phyloP scores from a whole-genome alignment of 225 moss, liverwort and hornwort species.

The Physcomitrellopsis africana region DNA sequence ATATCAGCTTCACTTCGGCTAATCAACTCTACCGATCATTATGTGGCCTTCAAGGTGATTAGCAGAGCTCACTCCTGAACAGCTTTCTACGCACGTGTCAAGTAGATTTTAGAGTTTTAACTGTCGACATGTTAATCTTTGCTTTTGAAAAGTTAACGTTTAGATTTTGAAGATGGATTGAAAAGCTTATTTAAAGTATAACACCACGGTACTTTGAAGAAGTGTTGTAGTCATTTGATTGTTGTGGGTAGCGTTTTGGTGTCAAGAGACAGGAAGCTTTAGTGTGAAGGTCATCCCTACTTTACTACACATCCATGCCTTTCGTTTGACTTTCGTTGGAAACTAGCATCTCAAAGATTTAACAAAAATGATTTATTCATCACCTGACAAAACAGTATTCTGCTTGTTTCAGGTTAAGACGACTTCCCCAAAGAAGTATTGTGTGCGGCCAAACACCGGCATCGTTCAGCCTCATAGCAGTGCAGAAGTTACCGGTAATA shows the following conservation, averaged over 20 bases:
- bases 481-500: constrained; percentile 91
- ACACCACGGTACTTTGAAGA: no score
- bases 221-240: neutral
- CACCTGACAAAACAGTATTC: neutral
- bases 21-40: constrained; percentile 81
- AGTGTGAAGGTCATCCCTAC: neutral
- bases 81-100: no score
- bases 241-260: neutral
- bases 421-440: constrained; percentile 98
- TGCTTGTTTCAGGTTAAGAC: constrained; percentile 77
- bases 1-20: constrained; percentile 96
- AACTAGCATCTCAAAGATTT: neutral
- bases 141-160: no score
- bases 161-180: no score
- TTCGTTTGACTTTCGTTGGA: neutral
- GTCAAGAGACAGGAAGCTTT: neutral
- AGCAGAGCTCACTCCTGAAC: no score
- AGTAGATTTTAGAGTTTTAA: no score
- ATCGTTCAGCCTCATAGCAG: constrained; percentile 89
- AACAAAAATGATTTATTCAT: neutral
- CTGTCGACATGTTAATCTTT: no score
- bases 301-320: neutral
- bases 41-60: constrained; percentile 94
- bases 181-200: neutral
- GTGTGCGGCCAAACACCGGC: constrained; percentile 98